A percentile compares a stretch with the other conserved stretches of the same genome.
Evolutionary conservation across 106 monocot species (phyloP).

Genomic region (Hemerocallis citrina): DNA sequence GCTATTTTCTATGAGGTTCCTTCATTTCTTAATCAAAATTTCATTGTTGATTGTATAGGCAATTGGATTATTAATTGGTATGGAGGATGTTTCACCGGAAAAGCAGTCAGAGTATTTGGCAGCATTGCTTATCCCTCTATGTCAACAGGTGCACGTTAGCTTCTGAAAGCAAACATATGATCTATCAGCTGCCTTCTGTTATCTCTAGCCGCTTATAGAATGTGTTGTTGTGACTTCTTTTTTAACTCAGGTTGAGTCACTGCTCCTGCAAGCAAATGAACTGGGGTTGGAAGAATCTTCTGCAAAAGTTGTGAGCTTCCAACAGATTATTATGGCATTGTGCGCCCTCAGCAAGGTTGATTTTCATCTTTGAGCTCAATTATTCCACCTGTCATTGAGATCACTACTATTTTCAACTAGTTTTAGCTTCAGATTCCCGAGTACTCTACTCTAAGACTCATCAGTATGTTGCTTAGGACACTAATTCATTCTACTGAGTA

Average conservation of each 20-base stretch:
- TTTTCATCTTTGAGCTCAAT: background rate
- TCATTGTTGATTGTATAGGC: constrained; percentile 31
- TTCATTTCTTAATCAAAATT: background rate
- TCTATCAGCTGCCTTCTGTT: no score
- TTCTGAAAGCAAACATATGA: background rate
- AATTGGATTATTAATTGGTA: constrained; percentile 87
- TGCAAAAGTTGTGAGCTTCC: constrained; percentile 44
- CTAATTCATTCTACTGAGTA: background rate
- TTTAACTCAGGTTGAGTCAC: constrained; percentile 47
- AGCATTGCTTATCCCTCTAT: constrained; percentile 73
- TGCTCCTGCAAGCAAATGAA: constrained; percentile 49
- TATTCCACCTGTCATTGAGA: background rate
- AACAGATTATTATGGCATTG: constrained; percentile 80
- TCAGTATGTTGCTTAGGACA: background rate
- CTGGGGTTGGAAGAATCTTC: constrained; percentile 63
- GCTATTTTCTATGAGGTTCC: background rate
- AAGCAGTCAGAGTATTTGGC: constrained; percentile 81
- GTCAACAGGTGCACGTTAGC: constrained; percentile 51
- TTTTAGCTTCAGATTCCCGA: no score
- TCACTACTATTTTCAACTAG: no score
- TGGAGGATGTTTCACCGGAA: constrained; percentile 77
- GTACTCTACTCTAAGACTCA: background rate
- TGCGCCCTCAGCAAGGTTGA: constrained; percentile 94
- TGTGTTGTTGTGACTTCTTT: background rate
- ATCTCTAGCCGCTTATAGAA: background rate